Base-by-base conservation (phyloP, 768 basidiomycete genomes). In the Mycena haematopus region DNA sequence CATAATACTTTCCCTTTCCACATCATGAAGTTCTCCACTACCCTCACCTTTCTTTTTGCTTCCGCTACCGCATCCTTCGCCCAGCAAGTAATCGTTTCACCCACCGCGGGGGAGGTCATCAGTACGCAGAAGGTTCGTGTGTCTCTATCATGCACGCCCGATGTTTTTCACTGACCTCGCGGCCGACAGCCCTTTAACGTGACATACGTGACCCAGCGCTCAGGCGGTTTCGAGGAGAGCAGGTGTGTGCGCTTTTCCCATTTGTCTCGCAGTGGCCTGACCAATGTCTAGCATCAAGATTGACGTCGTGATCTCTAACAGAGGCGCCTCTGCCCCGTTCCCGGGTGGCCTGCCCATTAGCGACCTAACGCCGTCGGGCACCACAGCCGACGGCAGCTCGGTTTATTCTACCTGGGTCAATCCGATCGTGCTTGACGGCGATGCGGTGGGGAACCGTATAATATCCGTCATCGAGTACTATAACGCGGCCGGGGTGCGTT, bases 31-130 rank as follows among this genome's bases (percentile, higher is more conserved):
- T 45, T 56, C 44, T 45, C 8, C 44, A n/a, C 54, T 33, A 46
- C 42, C 42, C 44, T 56, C 54, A 15, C 44, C 13, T 17, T 56
- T 46, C 25, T 56, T 33, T 44, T 46, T 17, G 29, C 54, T 31
- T 29, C 44, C 42, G 17, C 46, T 27, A 21, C 54, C 40, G 54
- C 42, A 2, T 56, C 54, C 42, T 31, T 56, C 29, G 54, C 54
- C 27, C 54, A 56, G 54, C 54, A 56, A 56, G 44, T 33, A 29
- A 56, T 56, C 54, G 54, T 56, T 44, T 56, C 54, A 14, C 54
- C 54, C 54, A 56, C 54, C 27, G 10, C 54, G 42, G 54, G 44
- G 21, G 29, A 56, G 31, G 31, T 33, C 5, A 56, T 56, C 42
- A 45, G 19, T 45, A 6, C 31, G n/a, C 2, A 56, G 3, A 33